phyloP scores from a whole-genome alignment of 306 rosid species.

The Dalbergia cochinchinensis region DNA sequence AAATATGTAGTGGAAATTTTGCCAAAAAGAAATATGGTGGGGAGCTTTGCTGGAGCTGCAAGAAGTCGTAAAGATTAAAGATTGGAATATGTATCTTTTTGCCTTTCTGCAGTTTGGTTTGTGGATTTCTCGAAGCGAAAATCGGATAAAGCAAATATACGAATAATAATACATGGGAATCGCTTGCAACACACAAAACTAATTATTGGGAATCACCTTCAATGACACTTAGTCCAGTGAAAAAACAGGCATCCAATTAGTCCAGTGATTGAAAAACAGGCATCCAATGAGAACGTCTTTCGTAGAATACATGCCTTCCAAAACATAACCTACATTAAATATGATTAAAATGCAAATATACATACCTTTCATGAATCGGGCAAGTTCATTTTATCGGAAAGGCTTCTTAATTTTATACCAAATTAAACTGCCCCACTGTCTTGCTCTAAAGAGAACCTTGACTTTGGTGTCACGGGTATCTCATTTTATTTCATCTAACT shows the following conservation, averaged over 20 bases:
- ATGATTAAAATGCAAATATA: conserved; percentile 7
- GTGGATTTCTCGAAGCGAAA: conserved; percentile 49
- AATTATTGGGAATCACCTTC: conserved; percentile 60
- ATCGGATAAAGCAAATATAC: conserved; percentile 48
- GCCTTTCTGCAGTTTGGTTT: conserved; percentile 39
- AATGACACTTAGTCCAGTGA: conserved; percentile 60
- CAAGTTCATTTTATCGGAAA: conserved; percentile 26
- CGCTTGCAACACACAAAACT: conserved; percentile 45
- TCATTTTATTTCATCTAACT: conserved; percentile 27
- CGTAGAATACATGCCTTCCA: conserved; percentile 50
- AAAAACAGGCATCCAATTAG: conserved; percentile 47
- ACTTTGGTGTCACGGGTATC: conserved; percentile 62
- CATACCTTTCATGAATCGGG: conserved; percentile 44
- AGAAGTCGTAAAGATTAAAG: conserved; percentile 53
- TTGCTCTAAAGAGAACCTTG: conserved; percentile 49
- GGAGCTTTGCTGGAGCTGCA: conserved; percentile 29
- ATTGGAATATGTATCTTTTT: conserved; percentile 52
- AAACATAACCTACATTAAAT: conserved; percentile 24
- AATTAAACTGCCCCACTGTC: neutral
- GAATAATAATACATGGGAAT: conserved; percentile 51
- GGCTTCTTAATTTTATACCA: conserved; percentile 27
- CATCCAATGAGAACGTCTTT: conserved; percentile 37
- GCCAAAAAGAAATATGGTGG: conserved; percentile 16
- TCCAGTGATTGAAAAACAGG: conserved; percentile 50
- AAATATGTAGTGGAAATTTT: conserved; percentile 28